Evolutionary conservation across 805 yeast species (phyloP).

Genomic region (Sugiyamaella qingdaonensis): DNA sequence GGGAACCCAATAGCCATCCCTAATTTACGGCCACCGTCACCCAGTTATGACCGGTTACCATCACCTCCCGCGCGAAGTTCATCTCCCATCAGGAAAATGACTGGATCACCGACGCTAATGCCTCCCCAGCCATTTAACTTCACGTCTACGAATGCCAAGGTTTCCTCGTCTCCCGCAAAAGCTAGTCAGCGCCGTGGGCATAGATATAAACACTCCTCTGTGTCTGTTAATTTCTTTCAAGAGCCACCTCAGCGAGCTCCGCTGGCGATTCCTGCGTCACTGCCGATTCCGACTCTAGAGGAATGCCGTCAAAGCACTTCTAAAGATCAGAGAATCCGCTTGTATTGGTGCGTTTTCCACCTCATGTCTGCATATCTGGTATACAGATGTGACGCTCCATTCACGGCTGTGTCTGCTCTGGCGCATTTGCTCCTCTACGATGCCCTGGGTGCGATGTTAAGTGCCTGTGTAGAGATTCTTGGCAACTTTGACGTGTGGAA

Average conservation of each 20-base stretch:
- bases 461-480: slow-evolving; percentile 71
- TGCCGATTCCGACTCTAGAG: slow-evolving; percentile 64
- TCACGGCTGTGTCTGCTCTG: slow-evolving; percentile 64
- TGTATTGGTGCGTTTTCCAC: slow-evolving; percentile 60
- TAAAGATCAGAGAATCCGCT: slow-evolving; percentile 51
- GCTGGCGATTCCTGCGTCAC: slow-evolving; percentile 53
- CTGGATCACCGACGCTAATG: background rate
- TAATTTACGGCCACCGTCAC: slow-evolving; percentile 11
- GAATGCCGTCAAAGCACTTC: slow-evolving; percentile 64
- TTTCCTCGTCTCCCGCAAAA: slow-evolving; percentile 20
- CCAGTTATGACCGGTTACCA: background rate
- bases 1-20: background rate
- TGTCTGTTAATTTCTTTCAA: slow-evolving; percentile 91
- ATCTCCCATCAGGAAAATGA: slow-evolving; percentile 4
- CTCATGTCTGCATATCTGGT: slow-evolving; percentile 49
- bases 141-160: slow-evolving; percentile 1
- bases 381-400: slow-evolving; percentile 57
- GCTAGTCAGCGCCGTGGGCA: slow-evolving; percentile 74
- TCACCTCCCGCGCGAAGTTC: slow-evolving; percentile 7
- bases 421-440: slow-evolving; percentile 89
- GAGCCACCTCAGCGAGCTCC: slow-evolving; percentile 80
- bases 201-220: slow-evolving; percentile 91
- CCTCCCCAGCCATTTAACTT: slow-evolving; percentile 10
- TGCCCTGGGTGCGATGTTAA: slow-evolving; percentile 66
- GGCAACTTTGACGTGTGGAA: slow-evolving; percentile 94